These are phyloP conservation scores for Venustampulla echinocandica DNA, from an alignment of 495 filamentous ascomycete species.

Conservation along the genomic window DNA sequence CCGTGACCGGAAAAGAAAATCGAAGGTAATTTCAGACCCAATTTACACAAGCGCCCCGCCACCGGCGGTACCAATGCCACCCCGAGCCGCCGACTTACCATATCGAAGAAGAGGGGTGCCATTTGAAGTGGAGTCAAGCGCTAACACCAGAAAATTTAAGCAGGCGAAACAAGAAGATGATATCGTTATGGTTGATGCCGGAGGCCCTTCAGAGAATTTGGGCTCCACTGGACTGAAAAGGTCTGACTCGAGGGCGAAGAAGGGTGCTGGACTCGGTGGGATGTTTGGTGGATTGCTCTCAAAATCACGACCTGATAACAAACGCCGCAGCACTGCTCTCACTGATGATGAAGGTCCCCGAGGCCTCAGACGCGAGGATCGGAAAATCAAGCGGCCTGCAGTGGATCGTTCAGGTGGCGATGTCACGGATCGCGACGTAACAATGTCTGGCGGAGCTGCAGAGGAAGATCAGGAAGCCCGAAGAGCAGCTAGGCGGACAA, in stretches of 20 bases:
- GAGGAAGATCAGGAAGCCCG: constrained; percentile 46
- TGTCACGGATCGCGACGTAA: constrained; percentile 14
- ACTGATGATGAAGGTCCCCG: constrained; percentile 29
- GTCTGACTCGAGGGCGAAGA: constrained; percentile 33
- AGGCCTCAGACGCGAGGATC: constrained; percentile 28
- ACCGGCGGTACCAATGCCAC: constrained; percentile 22
- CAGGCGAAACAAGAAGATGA: constrained; percentile 35
- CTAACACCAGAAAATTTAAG: constrained; percentile 19
- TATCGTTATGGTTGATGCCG: constrained; percentile 37
- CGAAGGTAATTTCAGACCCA: constrained; percentile 23
- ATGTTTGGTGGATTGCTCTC: constrained; percentile 27
- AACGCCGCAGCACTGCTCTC: constrained; percentile 17
- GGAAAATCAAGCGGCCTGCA: constrained; percentile 22
- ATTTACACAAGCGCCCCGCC: constrained; percentile 3
- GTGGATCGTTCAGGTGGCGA: constrained; percentile 13
- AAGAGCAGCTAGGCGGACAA: constrained; percentile 42
- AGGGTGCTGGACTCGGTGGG: constrained; percentile 33
- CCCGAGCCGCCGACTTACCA: constrained; percentile 15
- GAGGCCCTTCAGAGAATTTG: constrained; percentile 24
- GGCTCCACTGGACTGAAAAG: constrained; percentile 11
- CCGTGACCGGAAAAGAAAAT: constrained; percentile 22
- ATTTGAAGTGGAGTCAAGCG: constrained; percentile 13
- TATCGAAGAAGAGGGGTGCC: constrained; percentile 9
- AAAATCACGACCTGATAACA: constrained; percentile 23
- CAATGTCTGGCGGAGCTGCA: constrained; percentile 25